Conservation (phyloP, 2,329 filamentous ascomycete genomes). For the Colletotrichum sp. region DNA sequence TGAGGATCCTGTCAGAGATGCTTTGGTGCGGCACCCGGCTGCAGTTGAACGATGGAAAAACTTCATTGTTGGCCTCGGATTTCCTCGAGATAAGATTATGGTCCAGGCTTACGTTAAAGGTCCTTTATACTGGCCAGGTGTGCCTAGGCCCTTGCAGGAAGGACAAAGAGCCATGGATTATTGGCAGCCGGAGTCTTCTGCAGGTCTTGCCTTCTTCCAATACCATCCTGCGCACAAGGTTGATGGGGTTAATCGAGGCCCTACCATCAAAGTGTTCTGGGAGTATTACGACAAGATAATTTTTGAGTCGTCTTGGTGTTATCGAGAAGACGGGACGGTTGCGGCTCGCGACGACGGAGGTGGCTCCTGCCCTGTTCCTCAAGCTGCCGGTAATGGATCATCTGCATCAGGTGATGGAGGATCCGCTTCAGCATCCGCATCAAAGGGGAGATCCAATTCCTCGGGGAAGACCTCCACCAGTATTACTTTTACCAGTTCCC, state of each 20-base stretch:
- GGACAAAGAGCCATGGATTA: not conserved
- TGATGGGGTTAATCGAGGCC: not conserved
- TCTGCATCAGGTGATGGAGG: not conserved
- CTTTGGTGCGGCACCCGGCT: fast-evolving
- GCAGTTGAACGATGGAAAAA: not conserved
- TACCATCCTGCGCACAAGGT: not conserved
- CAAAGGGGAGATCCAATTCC: not conserved
- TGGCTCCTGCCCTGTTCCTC: not conserved
- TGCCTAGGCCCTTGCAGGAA: too few relatives aligned
- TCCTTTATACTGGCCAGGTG: not conserved
- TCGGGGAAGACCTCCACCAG: not conserved
- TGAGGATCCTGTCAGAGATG: not conserved
- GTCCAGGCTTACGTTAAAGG: not conserved
- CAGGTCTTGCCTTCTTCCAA: not conserved
- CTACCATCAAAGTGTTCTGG: not conserved
- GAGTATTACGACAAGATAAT: not conserved
- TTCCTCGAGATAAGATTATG: not conserved
- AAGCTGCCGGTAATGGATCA: not conserved
- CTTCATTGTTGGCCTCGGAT: not conserved
- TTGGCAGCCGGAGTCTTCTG: not conserved
- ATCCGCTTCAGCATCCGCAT: not conserved
- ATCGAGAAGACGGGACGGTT: not conserved
- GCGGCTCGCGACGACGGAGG: not conserved
- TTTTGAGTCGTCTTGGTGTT: not conserved
- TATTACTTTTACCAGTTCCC: not conserved